Evolutionary conservation across 495 filamentous ascomycete species (phyloP).

Genomic region (Tuber microsphaerosporum): DNA sequence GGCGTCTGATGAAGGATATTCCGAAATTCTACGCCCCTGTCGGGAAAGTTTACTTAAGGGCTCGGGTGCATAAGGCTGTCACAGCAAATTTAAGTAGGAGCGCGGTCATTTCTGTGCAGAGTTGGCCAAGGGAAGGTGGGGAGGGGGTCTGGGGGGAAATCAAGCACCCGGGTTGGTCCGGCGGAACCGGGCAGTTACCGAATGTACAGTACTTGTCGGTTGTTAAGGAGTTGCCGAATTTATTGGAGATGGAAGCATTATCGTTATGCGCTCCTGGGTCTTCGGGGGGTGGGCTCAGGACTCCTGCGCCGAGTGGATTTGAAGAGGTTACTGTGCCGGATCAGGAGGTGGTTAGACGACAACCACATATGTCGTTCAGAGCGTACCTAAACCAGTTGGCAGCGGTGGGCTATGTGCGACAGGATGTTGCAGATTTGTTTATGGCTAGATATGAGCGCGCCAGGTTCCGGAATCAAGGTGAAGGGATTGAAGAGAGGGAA

Average conservation of each 20-base stretch:
- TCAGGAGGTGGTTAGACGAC: slow-evolving; percentile 63
- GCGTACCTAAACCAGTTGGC: slow-evolving; percentile 72
- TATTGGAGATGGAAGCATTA: slow-evolving; percentile 92
- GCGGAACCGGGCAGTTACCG: slow-evolving; percentile 59
- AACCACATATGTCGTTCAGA: slow-evolving; percentile 65
- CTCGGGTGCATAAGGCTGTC: slow-evolving; percentile 67
- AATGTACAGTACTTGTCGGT: slow-evolving; percentile 73
- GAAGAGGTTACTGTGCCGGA: slow-evolving; percentile 45
- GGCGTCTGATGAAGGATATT: slow-evolving; percentile 68
- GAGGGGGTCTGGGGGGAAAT: slow-evolving; percentile 45
- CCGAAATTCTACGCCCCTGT: slow-evolving; percentile 77
- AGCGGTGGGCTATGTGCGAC: slow-evolving; percentile 56
- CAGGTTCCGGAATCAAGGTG: slow-evolving; percentile 52
- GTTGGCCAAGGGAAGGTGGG: slow-evolving; percentile 49
- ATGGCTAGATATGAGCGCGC: slow-evolving; percentile 71
- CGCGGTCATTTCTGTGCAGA: slow-evolving; percentile 72
- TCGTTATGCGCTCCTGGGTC: slow-evolving; percentile 62
- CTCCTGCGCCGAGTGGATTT: neutral
- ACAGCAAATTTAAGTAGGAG: slow-evolving; percentile 62
- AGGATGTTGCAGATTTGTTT: slow-evolving; percentile 56
- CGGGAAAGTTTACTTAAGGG: slow-evolving; percentile 67
- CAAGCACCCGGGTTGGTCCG: slow-evolving; percentile 79
- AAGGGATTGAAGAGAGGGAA: slow-evolving; percentile 54
- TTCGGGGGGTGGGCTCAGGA: slow-evolving; percentile 46
- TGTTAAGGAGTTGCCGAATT: slow-evolving; percentile 76